phyloP scores from a whole-genome alignment of 176 grass and related monocot species.

The Typha latifolia region DNA sequence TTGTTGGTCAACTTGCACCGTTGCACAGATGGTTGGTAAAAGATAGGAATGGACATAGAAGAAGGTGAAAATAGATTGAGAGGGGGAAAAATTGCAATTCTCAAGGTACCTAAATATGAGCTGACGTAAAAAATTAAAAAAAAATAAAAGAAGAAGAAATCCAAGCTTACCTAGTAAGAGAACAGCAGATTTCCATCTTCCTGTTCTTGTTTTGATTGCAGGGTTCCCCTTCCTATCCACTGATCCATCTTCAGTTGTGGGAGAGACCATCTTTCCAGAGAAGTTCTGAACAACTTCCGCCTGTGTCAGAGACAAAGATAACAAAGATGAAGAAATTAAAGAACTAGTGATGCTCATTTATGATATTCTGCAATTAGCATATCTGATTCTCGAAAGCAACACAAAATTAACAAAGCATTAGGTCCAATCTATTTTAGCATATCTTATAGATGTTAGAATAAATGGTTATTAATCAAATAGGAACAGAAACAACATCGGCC shows the following conservation, averaged over 20 bases:
- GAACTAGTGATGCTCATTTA: not conserved
- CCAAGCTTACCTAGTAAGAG: constrained; percentile 52
- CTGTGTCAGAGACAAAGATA: constrained; percentile 12
- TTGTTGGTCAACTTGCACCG: not conserved
- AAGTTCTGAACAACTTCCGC: constrained; percentile 2
- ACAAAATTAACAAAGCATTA: too few species aligned
- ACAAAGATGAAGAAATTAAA: not conserved
- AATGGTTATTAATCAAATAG: not conserved
- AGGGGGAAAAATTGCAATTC: not conserved
- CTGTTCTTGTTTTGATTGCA: constrained; percentile 43
- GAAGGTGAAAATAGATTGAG: not conserved
- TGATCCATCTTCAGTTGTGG: constrained; percentile 58
- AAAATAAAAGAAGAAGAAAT: not conserved
- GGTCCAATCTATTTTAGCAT: too few species aligned
- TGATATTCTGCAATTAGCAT: too few species aligned
- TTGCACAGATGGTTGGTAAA: not conserved
- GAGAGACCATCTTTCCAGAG: constrained; percentile 15
- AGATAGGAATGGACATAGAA: not conserved
- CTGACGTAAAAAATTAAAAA: not conserved
- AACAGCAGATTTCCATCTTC: constrained; percentile 50
- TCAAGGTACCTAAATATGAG: not conserved
- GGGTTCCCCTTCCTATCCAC: constrained; percentile 52
- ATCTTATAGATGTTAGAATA: too few species aligned
- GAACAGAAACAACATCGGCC: not conserved
- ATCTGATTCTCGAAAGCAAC: too few species aligned